Evolutionary conservation across 2,329 filamentous ascomycete species (phyloP), one percentile per base, ranked within the genome.

Genomic region (Alternaria tenuissima): DNA sequence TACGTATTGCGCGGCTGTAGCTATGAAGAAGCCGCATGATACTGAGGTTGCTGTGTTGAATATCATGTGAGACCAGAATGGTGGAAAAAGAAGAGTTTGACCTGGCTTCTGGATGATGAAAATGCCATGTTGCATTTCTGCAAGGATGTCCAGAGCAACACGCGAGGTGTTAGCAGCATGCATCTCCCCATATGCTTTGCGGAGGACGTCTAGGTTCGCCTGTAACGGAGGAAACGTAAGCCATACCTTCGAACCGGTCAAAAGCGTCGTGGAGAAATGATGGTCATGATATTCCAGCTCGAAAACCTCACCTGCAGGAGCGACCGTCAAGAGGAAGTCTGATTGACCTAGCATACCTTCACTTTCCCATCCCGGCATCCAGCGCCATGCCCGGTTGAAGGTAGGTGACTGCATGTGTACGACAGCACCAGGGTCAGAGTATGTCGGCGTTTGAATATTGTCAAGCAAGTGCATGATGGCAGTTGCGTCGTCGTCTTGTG

Each of bases 81-180:
- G 59, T 2, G 62, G 64, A 11, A 69, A 28, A 2, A 60, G 6
- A 24, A 67, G 39, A 8, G 51, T 55, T 30, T 64, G 44, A 1
- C 59, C 57, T 12, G 57, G 39, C 22, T 56, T 55, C 41, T 67
- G 66, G 24, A 67, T 53, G 42, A 69, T 57, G 30, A 52, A 34
- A n/a, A 67, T 61, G 11, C 61, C 65, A 32, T 60, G 49, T 32
- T 62, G 39, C n/a, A 63, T 26, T 28, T 26, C 30, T n/a, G 30
- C 44, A 1, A 61, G 43, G 49, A 24, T 14, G 6, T 5, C 18
- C 18, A 43, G 9, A 4, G 53, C 18, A 6, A 51, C 44, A 14
- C 41, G 30, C 28, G 36, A 36, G n/a, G 53, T 46, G 22, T 30
- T 12, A 22, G 20, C 28, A 9, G 4, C 26, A 24, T 36, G 49